Conservation (phyloP, 768 basidiomycete genomes). For the Kondoa subrosea region DNA sequence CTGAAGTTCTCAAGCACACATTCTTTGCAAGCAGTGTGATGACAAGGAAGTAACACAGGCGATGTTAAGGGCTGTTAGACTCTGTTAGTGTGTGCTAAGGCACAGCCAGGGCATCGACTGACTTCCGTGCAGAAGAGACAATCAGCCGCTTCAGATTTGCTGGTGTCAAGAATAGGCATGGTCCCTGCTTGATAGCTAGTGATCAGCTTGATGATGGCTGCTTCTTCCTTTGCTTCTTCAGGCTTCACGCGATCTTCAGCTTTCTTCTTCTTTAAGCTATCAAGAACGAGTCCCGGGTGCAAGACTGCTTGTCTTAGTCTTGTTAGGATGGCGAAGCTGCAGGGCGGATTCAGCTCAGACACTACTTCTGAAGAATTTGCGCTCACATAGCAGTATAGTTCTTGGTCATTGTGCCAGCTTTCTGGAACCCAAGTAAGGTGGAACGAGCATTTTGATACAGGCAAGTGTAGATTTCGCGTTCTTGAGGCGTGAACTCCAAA, state of each 20-base stretch:
- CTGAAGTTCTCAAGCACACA: constrained; percentile 64
- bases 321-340: constrained; percentile 75
- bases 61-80: constrained; percentile 41
- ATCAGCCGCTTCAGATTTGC: neutral
- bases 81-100: neutral
- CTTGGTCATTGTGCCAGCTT: constrained; percentile 41
- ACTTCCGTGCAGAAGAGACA: constrained; percentile 1
- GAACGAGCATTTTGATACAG: constrained; percentile 60
- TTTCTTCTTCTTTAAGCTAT: constrained; percentile 35
- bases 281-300: constrained; percentile 67
- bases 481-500: constrained; percentile 62
- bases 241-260: constrained; percentile 31
- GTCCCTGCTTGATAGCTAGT: constrained; percentile 19
- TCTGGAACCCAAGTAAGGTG: constrained; percentile 61
- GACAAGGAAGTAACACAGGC: constrained; percentile 57
- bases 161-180: neutral
- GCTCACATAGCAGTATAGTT: constrained; percentile 33
- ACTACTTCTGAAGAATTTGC: neutral
- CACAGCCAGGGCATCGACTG: neutral
- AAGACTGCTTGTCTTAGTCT: constrained; percentile 77
- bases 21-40: constrained; percentile 78
- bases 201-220: constrained; percentile 31
- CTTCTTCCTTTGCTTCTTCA: constrained; percentile 39
- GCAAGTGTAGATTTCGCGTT: constrained; percentile 60
- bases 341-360: neutral